Base-by-base conservation (phyloP, 768 basidiomycete species). In the Gloeophyllum trabeum region DNA sequence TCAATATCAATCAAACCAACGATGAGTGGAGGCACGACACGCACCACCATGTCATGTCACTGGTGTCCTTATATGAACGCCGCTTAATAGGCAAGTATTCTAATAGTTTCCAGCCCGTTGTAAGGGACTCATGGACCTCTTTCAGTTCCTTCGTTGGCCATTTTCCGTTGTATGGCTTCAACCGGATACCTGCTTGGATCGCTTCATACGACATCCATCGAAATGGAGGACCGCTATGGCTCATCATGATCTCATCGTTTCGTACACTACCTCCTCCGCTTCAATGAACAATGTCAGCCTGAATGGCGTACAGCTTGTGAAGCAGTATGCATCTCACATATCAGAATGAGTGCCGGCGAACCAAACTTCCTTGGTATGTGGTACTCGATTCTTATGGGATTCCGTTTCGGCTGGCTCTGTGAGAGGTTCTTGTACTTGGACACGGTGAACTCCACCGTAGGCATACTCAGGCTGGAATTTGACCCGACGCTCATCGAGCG, bases 391-490 rank as follows among this genome's bases (percentile, higher is more conserved):
- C n/a, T n/a, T n/a, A n/a, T n/a, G n/a, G n/a, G n/a, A n/a, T n/a
- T n/a, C n/a, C n/a, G n/a, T n/a, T n/a, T n/a, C n/a, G n/a, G n/a
- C n/a, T n/a, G n/a, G n/a, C n/a, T n/a, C n/a, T n/a, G n/a, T n/a
- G n/a, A n/a, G n/a, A n/a, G n/a, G n/a, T n/a, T n/a, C n/a, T n/a
- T n/a, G n/a, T n/a, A n/a, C n/a, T n/a, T n/a, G n/a, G n/a, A n/a
- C n/a, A n/a, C n/a, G n/a, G n/a, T n/a, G n/a, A n/a, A 43, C 45
- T 35, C 57, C 59, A 0, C 58, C 61, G 22, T 62, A 51, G 0
- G 51, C 64, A 35, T 64, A 68, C 43, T 71, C 68, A 0, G 70
- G 70, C 2, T 67, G 44, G 45, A 70, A 71, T 39, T 70, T 71
- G 32, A 70, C 67, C 4, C 71, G 61, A 20, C 61, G 54, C 36